phyloP scores from a whole-genome alignment of 2,329 filamentous ascomycete genomes.

The Blastomyces emzantsi region DNA sequence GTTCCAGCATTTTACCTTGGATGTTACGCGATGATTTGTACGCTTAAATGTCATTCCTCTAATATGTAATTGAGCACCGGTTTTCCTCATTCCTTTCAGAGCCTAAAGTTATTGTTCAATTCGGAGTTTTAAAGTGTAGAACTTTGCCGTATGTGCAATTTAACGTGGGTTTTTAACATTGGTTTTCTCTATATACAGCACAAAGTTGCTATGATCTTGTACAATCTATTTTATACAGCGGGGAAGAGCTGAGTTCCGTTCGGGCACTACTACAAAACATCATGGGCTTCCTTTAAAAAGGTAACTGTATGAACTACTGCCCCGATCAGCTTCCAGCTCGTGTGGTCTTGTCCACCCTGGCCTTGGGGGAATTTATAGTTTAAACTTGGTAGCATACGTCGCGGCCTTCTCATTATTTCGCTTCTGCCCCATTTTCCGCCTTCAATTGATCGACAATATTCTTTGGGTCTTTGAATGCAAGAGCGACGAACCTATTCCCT shows the following conservation, averaged over 20 bases:
- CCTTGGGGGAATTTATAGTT: not conserved
- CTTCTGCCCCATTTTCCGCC: not conserved
- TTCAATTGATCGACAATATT: conserved; percentile 40
- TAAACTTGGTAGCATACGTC: not conserved
- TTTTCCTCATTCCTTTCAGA: not conserved
- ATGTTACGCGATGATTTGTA: not conserved
- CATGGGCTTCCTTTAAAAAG: not conserved
- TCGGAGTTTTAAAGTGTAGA: not conserved
- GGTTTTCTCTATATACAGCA: not conserved
- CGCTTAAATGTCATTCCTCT: not conserved
- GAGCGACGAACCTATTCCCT: conserved; percentile 43
- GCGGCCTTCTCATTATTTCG: not conserved
- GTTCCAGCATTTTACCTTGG: not conserved
- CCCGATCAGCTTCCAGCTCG: not conserved
- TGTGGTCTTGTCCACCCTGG: not conserved
- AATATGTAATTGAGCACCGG: not conserved
- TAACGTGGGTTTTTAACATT: not conserved
- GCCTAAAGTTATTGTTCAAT: not conserved
- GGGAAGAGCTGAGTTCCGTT: not conserved
- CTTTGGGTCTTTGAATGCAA: conserved; percentile 54
- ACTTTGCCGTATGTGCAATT: not conserved
- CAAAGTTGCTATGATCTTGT: not conserved
- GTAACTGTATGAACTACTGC: not conserved
- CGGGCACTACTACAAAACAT: not conserved
- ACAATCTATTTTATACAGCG: not conserved